phyloP scores from a whole-genome alignment of 305 asterid genomes.

The Ajuga reptans region DNA sequence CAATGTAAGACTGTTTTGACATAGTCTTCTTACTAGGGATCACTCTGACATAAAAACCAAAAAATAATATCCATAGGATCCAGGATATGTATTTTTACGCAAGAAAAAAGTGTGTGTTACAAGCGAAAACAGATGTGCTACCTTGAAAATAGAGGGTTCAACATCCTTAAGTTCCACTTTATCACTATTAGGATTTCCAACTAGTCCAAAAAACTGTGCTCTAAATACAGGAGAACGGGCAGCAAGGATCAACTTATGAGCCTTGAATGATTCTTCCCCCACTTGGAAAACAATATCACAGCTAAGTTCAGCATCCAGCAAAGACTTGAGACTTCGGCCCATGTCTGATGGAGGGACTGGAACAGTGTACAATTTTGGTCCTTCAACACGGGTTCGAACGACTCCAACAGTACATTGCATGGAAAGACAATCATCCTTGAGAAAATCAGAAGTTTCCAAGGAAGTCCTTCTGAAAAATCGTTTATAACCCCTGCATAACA shows the following conservation, averaged over 20 bases:
- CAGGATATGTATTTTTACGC: neutral
- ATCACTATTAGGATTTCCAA: slow-evolving; percentile 57
- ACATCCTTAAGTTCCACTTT: slow-evolving; percentile 61
- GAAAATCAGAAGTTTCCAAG: slow-evolving; percentile 78
- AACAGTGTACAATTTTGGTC: slow-evolving; percentile 53
- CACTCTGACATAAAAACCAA: neutral
- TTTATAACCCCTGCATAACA: slow-evolving; percentile 79
- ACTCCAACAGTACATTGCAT: slow-evolving; percentile 95
- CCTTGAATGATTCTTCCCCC: slow-evolving; percentile 74
- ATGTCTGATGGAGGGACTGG: slow-evolving; percentile 69
- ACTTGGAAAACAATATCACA: slow-evolving; percentile 65
- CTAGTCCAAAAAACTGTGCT: slow-evolving; percentile 81
- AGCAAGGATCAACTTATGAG: slow-evolving; percentile 79
- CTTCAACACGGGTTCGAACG: slow-evolving; percentile 79
- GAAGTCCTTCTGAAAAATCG: slow-evolving; percentile 68
- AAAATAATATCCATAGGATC: neutral
- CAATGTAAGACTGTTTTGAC: neutral
- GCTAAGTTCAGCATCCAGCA: slow-evolving; percentile 67
- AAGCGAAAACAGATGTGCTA: slow-evolving; percentile 17
- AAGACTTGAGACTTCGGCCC: slow-evolving; percentile 60
- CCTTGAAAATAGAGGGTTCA: slow-evolving; percentile 83
- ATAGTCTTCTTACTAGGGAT: neutral
- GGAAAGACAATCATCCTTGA: slow-evolving; percentile 78
- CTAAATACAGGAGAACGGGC: slow-evolving; percentile 91
- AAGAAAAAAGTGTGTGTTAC: slow-evolving; percentile 7